Conservation (phyloP, 192 early-diverging fungal genomes). For the Chytriomyces confervae region DNA sequence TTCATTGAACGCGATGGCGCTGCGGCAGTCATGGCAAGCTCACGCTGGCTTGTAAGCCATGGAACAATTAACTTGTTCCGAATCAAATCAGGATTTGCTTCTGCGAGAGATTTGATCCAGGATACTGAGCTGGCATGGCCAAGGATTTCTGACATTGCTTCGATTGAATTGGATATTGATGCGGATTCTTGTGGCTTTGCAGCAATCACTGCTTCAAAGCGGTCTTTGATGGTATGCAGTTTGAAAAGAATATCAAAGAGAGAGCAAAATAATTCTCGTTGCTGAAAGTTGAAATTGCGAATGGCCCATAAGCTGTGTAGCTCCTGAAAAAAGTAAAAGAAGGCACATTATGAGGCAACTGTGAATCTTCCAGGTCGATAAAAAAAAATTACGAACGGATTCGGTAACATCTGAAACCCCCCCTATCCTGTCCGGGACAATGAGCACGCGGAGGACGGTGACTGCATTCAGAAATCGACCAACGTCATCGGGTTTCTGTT, state of each 20-base stretch:
- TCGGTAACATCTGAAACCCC: background rate
- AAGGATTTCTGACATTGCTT: background rate
- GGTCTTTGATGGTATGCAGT: background rate
- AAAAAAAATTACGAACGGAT: background rate
- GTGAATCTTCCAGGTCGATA: background rate
- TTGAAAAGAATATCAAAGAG: constrained; percentile 23
- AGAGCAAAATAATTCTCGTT: background rate
- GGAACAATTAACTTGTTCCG: constrained; percentile 6
- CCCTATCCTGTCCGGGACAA: constrained; percentile 5
- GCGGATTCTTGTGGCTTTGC: constrained; percentile 9
- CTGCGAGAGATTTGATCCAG: constrained; percentile 14
- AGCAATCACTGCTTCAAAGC: constrained; percentile 6
- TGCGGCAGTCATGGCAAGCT: background rate
- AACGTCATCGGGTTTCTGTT: constrained; percentile 14
- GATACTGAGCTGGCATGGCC: background rate
- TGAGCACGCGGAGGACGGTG: background rate
- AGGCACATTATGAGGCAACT: background rate
- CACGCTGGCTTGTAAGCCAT: background rate
- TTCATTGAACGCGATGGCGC: background rate
- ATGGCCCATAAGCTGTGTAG: constrained; percentile 5
- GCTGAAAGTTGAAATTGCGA: background rate
- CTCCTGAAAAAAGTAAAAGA: constrained; percentile 14
- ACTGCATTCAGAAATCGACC: constrained; percentile 3
- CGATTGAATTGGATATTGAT: background rate
- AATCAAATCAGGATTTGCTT: constrained; percentile 1